phyloP scores from a whole-genome alignment of 23 red algal species.

The Chondrus crispus region DNA sequence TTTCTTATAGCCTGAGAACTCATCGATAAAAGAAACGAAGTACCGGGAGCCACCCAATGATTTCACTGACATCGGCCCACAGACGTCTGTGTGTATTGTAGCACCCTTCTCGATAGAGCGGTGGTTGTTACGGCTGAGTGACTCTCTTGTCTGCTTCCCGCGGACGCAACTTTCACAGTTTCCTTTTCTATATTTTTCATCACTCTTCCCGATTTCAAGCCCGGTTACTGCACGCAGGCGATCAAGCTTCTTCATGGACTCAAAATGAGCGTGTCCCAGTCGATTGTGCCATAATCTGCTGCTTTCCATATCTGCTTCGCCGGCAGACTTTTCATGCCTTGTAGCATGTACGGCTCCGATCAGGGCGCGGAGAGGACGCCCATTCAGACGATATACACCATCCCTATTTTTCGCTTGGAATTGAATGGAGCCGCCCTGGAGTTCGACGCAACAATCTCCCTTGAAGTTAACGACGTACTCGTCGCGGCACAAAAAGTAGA shows the following conservation, averaged over 20 bases:
- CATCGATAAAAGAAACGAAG: constrained; percentile 7
- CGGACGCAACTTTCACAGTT: not conserved
- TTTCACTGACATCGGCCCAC: not conserved
- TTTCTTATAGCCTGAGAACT: not conserved
- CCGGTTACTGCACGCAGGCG: not conserved
- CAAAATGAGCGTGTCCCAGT: not conserved
- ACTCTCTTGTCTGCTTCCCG: not conserved
- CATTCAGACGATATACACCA: not conserved
- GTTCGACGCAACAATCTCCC: not conserved
- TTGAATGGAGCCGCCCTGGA: not conserved
- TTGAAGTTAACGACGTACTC: not conserved
- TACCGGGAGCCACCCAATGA: not conserved
- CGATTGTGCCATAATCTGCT: not conserved
- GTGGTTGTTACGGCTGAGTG: not conserved
- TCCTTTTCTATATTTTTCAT: not conserved
- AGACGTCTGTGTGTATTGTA: constrained; percentile 6
- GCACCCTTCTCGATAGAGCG: not conserved
- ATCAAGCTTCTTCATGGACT: not conserved
- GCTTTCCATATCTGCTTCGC: not conserved
- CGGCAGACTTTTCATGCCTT: not conserved
- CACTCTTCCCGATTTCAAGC: not conserved
- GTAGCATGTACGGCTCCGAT: not conserved
- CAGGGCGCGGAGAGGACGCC: not conserved
- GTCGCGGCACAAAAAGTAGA: not conserved
- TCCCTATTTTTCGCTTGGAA: not conserved